phyloP scores from a whole-genome alignment of 371 early-diverging fungal species.

The Chytridiales sp. region DNA sequence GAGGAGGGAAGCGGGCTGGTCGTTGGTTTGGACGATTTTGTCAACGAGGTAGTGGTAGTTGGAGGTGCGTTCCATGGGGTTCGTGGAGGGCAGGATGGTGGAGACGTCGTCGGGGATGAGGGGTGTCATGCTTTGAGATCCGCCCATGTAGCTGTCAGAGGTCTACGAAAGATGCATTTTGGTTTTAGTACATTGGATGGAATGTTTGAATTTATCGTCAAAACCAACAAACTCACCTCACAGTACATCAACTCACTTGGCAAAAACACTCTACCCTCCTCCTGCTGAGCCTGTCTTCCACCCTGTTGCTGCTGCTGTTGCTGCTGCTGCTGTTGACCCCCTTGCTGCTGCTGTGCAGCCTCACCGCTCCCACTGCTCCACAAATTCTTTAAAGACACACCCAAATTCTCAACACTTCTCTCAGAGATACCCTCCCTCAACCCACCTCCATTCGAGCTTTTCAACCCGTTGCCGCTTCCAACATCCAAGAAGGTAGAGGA shows the following conservation, averaged over 20 bases:
- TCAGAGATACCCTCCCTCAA: neutral
- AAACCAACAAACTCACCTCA: no score
- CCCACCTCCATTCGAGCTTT: slow-evolving; percentile 15
- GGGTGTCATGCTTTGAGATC: neutral
- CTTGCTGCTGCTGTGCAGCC: neutral
- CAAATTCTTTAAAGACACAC: no score
- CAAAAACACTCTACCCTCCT: neutral
- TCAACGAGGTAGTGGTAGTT: slow-evolving; percentile 52
- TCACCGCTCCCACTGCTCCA: neutral
- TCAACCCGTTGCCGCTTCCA: slow-evolving; percentile 8
- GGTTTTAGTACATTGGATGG: no score
- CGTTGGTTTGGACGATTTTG: slow-evolving; percentile 68
- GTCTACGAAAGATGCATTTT: no score
- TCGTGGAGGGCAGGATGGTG: no score
- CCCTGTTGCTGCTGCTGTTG: neutral
- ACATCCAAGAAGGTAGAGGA: slow-evolving; percentile 14
- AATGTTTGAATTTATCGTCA: no score
- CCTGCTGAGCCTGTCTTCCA: neutral
- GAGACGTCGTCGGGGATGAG: no score
- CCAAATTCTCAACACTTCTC: no score
- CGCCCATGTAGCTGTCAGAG: neutral
- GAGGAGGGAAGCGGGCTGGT: slow-evolving; percentile 75
- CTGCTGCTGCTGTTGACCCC: neutral
- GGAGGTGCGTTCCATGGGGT: no score
- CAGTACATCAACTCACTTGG: neutral